These are phyloP conservation scores for Amanita phalloides DNA, from an alignment of 768 basidiomycete species.

Conservation along the genomic window DNA sequence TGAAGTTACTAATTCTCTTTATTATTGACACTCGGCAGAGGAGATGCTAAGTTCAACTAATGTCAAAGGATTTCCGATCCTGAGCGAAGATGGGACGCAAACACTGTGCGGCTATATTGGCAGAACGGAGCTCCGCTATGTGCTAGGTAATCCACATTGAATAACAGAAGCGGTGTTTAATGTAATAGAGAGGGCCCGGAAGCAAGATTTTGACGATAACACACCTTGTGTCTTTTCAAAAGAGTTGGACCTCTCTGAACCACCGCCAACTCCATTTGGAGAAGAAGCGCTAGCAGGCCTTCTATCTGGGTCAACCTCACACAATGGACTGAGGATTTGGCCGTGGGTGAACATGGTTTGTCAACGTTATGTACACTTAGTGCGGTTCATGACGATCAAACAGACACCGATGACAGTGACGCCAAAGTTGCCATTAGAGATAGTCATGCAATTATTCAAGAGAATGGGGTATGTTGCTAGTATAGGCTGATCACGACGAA, in stretches of 20 bases:
- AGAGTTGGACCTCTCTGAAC: conserved; percentile 41
- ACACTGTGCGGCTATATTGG: conserved; percentile 84
- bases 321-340: conserved; percentile 57
- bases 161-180: conserved; percentile 1
- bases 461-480: conserved; percentile 77
- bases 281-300: conserved; percentile 53
- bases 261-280: conserved; percentile 37
- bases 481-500: not conserved
- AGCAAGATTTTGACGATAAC: conserved; percentile 47
- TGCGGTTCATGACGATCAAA: conserved; percentile 4
- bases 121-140: conserved; percentile 74
- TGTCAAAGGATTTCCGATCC: conserved; percentile 89
- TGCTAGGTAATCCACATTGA: conserved; percentile 48
- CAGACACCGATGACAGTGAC: conserved; percentile 94
- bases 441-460: conserved; percentile 96
- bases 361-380: not conserved
- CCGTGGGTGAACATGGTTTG: conserved; percentile 93
- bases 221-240: conserved; percentile 66
- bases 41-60: conserved; percentile 55
- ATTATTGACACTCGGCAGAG: conserved; percentile 32
- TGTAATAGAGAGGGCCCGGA: conserved; percentile 57
- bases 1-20: conserved; percentile 5
- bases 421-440: conserved; percentile 86
- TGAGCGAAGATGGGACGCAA: conserved; percentile 46
- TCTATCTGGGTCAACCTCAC: conserved; percentile 47